These are phyloP conservation scores for Tylopilus sp. DNA, from an alignment of 768 basidiomycete species.

Conservation along the genomic window DNA sequence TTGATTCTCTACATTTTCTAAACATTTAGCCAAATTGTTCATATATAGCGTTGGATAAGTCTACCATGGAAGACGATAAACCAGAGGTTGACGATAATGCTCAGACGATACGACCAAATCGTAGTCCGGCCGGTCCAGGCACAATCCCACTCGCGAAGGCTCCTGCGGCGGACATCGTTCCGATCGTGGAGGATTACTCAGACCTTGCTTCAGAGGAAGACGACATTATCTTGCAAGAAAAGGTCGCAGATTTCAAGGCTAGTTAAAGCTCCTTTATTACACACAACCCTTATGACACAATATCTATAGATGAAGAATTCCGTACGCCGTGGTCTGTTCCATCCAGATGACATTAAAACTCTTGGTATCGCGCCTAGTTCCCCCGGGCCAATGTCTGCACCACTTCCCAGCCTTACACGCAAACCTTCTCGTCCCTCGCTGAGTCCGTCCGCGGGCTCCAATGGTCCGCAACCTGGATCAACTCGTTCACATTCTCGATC, in stretches of 20 bases:
- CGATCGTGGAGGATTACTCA: slow-evolving; percentile 89
- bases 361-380: slow-evolving; percentile 50
- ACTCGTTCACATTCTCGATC: slow-evolving; percentile 53
- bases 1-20: neutral
- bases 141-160: slow-evolving; percentile 55
- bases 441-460: slow-evolving; percentile 38
- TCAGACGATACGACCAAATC: slow-evolving; percentile 72
- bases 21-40: neutral
- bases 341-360: slow-evolving; percentile 86
- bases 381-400: slow-evolving; percentile 65
- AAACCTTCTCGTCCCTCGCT: slow-evolving; percentile 54
- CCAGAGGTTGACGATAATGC: slow-evolving; percentile 66
- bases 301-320: slow-evolving; percentile 63
- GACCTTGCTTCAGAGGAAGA: slow-evolving; percentile 83
- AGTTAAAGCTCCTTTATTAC: slow-evolving; percentile 6
- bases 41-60: slow-evolving; percentile 58
- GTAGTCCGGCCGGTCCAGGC: slow-evolving; percentile 57
- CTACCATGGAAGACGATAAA: slow-evolving; percentile 53
- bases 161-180: slow-evolving; percentile 57
- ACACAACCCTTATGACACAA: neutral
- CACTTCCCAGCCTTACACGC: slow-evolving; percentile 52
- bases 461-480: slow-evolving; percentile 25
- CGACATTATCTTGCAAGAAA: slow-evolving; percentile 63
- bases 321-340: slow-evolving; percentile 71
- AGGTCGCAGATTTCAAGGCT: slow-evolving; percentile 84